A percentile compares a stretch with the other conserved stretches of the same genome.
Conservation (phyloP, 495 filamentous ascomycete species). For the Penicillium crystallinum region DNA sequence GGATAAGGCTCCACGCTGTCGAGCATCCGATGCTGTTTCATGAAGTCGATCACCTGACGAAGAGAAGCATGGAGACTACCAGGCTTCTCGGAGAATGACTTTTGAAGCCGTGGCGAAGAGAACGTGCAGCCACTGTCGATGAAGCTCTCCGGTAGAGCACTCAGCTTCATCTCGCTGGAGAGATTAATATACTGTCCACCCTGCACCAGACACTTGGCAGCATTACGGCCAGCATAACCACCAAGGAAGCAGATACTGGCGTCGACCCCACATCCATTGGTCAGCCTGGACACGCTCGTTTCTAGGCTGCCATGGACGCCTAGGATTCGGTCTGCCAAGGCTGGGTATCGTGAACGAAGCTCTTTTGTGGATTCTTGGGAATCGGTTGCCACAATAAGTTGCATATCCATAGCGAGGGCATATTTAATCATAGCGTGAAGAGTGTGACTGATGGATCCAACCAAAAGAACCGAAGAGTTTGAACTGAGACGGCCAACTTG, state of each 20-base stretch:
- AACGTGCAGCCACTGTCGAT: conserved; percentile 19
- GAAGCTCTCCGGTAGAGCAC: conserved; percentile 17
- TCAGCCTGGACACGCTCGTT: conserved; percentile 11
- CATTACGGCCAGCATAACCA: conserved; percentile 17
- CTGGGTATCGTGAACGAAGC: conserved; percentile 9
- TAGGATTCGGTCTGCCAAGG: conserved; percentile 8
- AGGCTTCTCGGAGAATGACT: conserved; percentile 11
- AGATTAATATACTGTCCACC: conserved; percentile 23
- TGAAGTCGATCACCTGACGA: conserved; percentile 13
- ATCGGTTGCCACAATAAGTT: conserved; percentile 17
- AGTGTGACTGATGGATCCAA: conserved; percentile 15
- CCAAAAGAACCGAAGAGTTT: conserved; percentile 13
- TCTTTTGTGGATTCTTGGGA: conserved; percentile 4
- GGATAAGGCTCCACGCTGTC: conserved; percentile 13
- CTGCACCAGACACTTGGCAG: conserved; percentile 13
- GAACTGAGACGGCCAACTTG: conserved; percentile 8
- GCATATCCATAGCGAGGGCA: conserved; percentile 9
- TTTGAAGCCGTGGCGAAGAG: conserved; percentile 8
- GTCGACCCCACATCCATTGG: conserved; percentile 18
- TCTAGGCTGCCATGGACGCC: conserved; percentile 10
- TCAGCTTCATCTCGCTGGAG: conserved; percentile 20
- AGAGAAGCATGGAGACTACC: conserved; percentile 11
- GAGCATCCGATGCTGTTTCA: conserved; percentile 13
- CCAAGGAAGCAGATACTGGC: conserved; percentile 11
- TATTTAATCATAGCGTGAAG: conserved; percentile 18